Percentiles rank a stretch among this genome's conserved stretches.
These are phyloP conservation scores for Aspergillus sclerotialis DNA, from an alignment of 2,329 filamentous ascomycete species.

Conservation along the genomic window DNA sequence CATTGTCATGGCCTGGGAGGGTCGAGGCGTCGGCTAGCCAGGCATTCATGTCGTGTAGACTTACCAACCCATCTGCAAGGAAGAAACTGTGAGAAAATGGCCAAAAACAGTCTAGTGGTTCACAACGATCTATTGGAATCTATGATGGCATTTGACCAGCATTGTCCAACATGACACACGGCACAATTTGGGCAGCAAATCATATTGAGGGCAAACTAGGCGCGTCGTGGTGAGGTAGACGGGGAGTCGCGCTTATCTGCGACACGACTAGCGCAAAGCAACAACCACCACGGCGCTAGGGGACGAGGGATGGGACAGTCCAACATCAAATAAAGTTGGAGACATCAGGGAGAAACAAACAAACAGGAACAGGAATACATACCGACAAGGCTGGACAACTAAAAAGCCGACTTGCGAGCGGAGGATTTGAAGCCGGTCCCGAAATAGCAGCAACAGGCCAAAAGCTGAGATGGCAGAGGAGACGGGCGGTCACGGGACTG, in stretches of 20 bases:
- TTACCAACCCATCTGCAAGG: conserved; percentile 40
- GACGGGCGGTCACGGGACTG: conserved; percentile 21
- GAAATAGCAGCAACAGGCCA: conserved; percentile 31
- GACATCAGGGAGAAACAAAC: conserved; percentile 6
- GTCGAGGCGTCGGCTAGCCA: conserved; percentile 44
- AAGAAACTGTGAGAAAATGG: conserved; percentile 18
- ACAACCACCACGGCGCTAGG: conserved; percentile 10
- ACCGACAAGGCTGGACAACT: conserved; percentile 37
- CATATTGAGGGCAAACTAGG: conserved; percentile 11
- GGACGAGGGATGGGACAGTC: conserved; percentile 5
- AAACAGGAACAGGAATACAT: conserved; percentile 22
- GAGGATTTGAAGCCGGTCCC: conserved; percentile 29
- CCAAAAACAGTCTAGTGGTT: not conserved
- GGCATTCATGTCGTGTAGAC: conserved; percentile 45
- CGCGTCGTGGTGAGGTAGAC: conserved; percentile 15
- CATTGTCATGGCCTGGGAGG: conserved; percentile 44
- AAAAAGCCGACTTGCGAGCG: conserved; percentile 32
- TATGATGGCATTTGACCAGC: not conserved
- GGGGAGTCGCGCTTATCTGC: conserved; percentile 18
- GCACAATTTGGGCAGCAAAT: conserved; percentile 1
- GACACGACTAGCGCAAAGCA: conserved; percentile 15
- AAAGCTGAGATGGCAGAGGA: conserved; percentile 15
- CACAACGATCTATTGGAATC: not conserved
- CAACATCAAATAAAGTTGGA: conserved; percentile 1
- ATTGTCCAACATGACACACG: not conserved